Evolutionary conservation across 2,329 filamentous ascomycete species (phyloP).

Genomic region (Zymoseptoria brevis): DNA sequence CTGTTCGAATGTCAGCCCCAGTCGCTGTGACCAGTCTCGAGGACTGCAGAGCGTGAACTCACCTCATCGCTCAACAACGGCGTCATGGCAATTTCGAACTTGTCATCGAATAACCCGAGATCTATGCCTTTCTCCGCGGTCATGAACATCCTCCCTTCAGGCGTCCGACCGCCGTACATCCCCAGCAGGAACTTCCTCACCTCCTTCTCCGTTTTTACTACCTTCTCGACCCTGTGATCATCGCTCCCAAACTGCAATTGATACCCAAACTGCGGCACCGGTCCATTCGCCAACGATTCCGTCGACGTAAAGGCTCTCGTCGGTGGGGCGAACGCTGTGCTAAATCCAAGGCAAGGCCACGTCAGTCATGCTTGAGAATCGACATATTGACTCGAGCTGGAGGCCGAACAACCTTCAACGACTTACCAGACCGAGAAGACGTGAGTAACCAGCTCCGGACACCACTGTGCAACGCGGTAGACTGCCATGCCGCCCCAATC

Average conservation of each 20-base stretch:
- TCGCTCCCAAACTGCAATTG: conserved; percentile 63
- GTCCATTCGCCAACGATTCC: conserved; percentile 50
- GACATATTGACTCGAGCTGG: too few relatives aligned
- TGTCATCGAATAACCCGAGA: conserved; percentile 43
- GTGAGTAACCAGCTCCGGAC: conserved; percentile 63
- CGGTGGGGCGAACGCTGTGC: conserved; percentile 60
- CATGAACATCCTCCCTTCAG: conserved; percentile 52
- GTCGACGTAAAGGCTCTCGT: conserved; percentile 46
- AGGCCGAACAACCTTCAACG: conserved; percentile 25
- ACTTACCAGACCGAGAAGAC: conserved; percentile 60
- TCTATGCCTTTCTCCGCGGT: conserved; percentile 53
- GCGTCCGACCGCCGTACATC: conserved; percentile 59
- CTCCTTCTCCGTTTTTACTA: conserved; percentile 43
- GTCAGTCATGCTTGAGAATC: too few relatives aligned
- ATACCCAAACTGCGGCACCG: conserved; percentile 66
- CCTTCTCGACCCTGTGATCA: conserved; percentile 44
- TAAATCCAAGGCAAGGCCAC: too few relatives aligned
- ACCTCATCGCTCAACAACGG: conserved; percentile 56
- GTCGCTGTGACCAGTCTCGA: not conserved
- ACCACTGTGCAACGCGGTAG: conserved; percentile 65
- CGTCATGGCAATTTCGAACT: conserved; percentile 43
- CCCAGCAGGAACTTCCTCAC: conserved; percentile 63
- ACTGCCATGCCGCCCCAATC: conserved; percentile 80
- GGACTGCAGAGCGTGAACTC: conserved; percentile 12
- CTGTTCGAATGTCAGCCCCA: conserved; percentile 15